Conservation (phyloP, 768 basidiomycete species). For the Lentinula raphanica region DNA sequence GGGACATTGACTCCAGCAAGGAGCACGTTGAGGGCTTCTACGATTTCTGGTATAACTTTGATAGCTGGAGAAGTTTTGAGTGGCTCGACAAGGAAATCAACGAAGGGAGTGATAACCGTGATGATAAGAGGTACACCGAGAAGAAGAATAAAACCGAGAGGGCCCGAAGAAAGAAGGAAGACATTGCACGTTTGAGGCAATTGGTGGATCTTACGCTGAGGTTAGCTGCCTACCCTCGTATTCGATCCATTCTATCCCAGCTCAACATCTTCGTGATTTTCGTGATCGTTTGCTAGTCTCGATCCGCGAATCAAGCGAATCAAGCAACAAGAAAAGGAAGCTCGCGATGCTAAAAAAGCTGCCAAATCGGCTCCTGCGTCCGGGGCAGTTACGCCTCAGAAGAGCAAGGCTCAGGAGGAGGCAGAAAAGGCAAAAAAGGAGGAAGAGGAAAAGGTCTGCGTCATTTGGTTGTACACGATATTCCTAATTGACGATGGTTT, state of each 20-base stretch:
- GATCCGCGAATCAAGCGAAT: conserved; percentile 97
- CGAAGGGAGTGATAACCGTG: conserved; percentile 94
- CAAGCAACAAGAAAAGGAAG: conserved; percentile 94
- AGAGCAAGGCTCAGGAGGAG: conserved; percentile 65
- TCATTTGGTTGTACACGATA: not conserved
- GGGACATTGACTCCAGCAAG: conserved; percentile 65
- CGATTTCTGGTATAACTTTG: conserved; percentile 99
- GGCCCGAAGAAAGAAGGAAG: conserved; percentile 94
- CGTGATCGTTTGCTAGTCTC: conserved; percentile 26
- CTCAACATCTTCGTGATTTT: not conserved
- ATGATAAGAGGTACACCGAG: conserved; percentile 98
- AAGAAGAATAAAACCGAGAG: conserved; percentile 99
- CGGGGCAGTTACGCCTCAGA: conserved; percentile 46
- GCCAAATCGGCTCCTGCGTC: conserved; percentile 31
- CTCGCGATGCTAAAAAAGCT: conserved; percentile 86
- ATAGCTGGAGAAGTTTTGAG: conserved; percentile 97
- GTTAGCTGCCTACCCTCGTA: conserved; percentile 17
- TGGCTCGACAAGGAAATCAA: conserved; percentile 98
- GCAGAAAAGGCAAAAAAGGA: conserved; percentile 76
- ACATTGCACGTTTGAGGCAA: conserved; percentile 81
- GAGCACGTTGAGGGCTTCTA: conserved; percentile 88
- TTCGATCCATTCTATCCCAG: not conserved
- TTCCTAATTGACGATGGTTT: not conserved
- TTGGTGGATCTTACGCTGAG: conserved; percentile 83
- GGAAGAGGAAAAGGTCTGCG: conserved; percentile 72